phyloP scores from a whole-genome alignment of 495 filamentous ascomycete genomes.

The Hypoxylon lienhwacheense region DNA sequence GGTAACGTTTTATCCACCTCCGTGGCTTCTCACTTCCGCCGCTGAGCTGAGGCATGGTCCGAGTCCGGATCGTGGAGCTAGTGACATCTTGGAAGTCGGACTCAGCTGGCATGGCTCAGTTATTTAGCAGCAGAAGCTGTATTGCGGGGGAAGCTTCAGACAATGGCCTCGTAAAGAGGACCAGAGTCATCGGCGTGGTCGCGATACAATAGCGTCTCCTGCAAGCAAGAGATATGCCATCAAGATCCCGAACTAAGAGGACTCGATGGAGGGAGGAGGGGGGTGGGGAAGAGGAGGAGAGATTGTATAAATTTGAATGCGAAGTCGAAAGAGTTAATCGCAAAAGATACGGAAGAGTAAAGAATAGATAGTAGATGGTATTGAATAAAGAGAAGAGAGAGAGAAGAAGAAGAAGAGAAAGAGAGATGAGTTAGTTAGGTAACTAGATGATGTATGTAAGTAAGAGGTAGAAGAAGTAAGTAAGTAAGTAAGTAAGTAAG shows the following conservation, averaged over 20 bases:
- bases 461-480: too few relatives aligned
- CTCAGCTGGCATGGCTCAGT: conserved; percentile 55
- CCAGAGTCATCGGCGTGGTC: conserved; percentile 62
- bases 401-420: conserved; percentile 12
- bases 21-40: conserved; percentile 52
- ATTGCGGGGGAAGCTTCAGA: conserved; percentile 49
- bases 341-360: neutral
- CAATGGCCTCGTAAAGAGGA: conserved; percentile 48
- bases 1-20: conserved; percentile 69
- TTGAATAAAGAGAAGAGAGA: neutral
- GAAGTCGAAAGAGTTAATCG: conserved; percentile 16
- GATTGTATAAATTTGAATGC: conserved; percentile 10
- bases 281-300: too few relatives aligned
- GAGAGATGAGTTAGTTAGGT: conserved; percentile 3
- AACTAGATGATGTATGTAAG: too few relatives aligned
- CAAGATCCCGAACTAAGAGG: conserved; percentile 49
- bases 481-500: too few relatives aligned
- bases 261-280: conserved; percentile 41
- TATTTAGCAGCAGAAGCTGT: conserved; percentile 36
- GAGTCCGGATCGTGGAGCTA: conserved; percentile 43
- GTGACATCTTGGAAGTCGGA: conserved; percentile 46
- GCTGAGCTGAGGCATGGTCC: conserved; percentile 52
- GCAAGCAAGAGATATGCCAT: conserved; percentile 63
- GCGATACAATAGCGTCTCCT: conserved; percentile 55
- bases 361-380: neutral